Evolutionary conservation across 192 early-diverging fungal genomes (phyloP).

Genomic region (Coemansia reversa): DNA sequence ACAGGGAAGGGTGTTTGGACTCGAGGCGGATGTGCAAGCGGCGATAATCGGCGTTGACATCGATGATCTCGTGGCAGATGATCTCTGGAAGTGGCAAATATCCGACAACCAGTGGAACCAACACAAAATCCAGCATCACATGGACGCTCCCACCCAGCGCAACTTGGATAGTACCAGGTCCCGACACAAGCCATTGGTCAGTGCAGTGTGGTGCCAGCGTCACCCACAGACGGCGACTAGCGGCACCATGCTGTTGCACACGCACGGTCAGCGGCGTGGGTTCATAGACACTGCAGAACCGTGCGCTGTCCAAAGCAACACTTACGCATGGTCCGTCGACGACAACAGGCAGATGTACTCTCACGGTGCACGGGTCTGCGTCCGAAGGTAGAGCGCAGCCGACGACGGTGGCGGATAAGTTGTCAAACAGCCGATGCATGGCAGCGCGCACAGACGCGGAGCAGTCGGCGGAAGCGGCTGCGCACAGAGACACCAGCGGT

Average conservation of each 20-base stretch:
- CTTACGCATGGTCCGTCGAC: background rate
- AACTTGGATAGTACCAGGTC: constrained; percentile 14
- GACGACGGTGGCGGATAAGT: constrained; percentile 7
- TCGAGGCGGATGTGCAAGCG: constrained; percentile 1
- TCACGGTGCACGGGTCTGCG: background rate
- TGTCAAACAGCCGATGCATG: constrained; percentile 12
- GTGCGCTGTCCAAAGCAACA: constrained; percentile 13
- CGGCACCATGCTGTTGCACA: constrained; percentile 10
- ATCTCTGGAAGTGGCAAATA: constrained; percentile 42
- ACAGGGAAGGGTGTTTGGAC: constrained; percentile 1
- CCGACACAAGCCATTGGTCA: constrained; percentile 37
- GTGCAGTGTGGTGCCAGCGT: constrained; percentile 13
- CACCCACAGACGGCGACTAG: constrained; percentile 16
- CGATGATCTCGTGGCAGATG: constrained; percentile 26
- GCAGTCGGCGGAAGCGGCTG: background rate
- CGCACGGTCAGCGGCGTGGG: constrained; percentile 19
- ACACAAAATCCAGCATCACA: constrained; percentile 11
- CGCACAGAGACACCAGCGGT: constrained; percentile 13
- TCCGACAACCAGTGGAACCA: constrained; percentile 40
- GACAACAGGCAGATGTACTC: background rate
- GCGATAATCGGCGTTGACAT: background rate
- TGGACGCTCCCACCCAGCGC: constrained; percentile 3
- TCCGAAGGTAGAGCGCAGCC: background rate
- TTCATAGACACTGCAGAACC: constrained; percentile 27
- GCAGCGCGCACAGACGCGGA: constrained; percentile 10